Percentiles rank a stretch among this genome's conserved stretches.
phyloP scores from a whole-genome alignment of 2,329 filamentous ascomycete species.

The Ciborinia camelliae region DNA sequence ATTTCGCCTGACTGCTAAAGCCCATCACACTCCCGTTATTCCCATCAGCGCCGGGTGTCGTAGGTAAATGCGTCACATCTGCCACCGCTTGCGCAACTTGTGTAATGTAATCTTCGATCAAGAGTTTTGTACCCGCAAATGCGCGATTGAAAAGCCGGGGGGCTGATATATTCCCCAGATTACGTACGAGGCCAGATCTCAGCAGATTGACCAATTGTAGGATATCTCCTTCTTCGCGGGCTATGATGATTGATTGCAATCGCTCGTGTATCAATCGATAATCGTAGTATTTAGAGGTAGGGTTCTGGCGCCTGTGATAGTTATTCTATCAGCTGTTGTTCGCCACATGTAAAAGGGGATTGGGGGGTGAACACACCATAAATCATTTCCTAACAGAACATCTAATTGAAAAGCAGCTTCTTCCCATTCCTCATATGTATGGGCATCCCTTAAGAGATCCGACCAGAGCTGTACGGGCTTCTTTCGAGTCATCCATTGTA shows the following conservation, averaged over 20 bases:
- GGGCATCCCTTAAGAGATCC: conserved; percentile 61
- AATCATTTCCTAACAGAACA: conserved; percentile 71
- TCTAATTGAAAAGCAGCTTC: conserved; percentile 81
- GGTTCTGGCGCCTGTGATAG: conserved; percentile 68
- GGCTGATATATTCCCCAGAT: conserved; percentile 86
- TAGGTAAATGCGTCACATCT: conserved; percentile 67
- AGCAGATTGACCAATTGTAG: conserved; percentile 74
- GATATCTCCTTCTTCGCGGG: conserved; percentile 68
- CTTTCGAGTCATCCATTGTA: conserved; percentile 63
- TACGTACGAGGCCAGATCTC: conserved; percentile 74
- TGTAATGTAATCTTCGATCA: conserved; percentile 88
- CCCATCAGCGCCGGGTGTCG: conserved; percentile 45
- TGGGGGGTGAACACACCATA: conserved; percentile 58
- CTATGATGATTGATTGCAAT: conserved; percentile 65
- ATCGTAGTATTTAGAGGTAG: conserved; percentile 78
- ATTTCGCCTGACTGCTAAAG: conserved; percentile 53
- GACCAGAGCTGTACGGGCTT: conserved; percentile 64
- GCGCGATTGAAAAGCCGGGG: conserved; percentile 79
- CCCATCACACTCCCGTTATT: conserved; percentile 41
- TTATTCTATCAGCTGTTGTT: neutral
- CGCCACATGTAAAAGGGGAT: neutral
- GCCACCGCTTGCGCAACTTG: conserved; percentile 79
- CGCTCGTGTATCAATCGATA: conserved; percentile 79
- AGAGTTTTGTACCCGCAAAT: conserved; percentile 81
- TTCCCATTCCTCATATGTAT: conserved; percentile 81